Base-by-base conservation (phyloP, 2,329 filamentous ascomycete species). In the Calonectria montana region DNA sequence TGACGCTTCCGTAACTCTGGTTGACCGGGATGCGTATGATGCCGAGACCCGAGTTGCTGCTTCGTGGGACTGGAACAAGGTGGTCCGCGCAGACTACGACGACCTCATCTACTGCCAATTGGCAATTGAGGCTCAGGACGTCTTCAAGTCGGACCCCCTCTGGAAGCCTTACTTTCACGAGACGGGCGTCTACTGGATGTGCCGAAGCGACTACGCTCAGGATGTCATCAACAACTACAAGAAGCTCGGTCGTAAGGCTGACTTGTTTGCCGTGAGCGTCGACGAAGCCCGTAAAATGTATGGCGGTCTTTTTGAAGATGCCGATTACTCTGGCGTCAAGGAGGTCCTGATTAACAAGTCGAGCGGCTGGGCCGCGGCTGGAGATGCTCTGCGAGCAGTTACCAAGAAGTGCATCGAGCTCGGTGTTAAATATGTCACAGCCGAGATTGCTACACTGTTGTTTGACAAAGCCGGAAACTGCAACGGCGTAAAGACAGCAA, bases 11-110 rank as follows among this genome's bases (percentile, higher is more conserved):
- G 84, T 93, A 65, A 90, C 87, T 1, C 81, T 93, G 2, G 83
- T 93, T 29, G 91, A 93, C 82, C 87, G 89, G 16, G 85, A 88
- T 70, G 83, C 86, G 2, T 86, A 83, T 55, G 87, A 89, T 27
- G 87, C 87, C 1, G 82, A 85, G 0, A 82, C 79, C 65, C 83
- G 84, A 3, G 83, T 87, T 27, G 92, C 91, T 37, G 92, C 92
- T 0, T 94, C 92, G 0, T 92, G 90, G 85, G 92, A 94, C 83
- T 91, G 91, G 88, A 94, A 93, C 84, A 94, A 94, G 81, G 91
- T 93, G 31, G 87, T 94, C 18, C 90, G 92, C 69, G 90, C 91
- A 59, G 92, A 94, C 81, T 94, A 94, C 82, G 86, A 89, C 67
- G 90, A 92, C 76, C 83, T 89, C 1, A 81, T 91, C 18, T 94